Percentiles rank a stretch among this genome's conserved stretches.
phyloP scores from a whole-genome alignment of 1,284 basidiomycete genomes.

The Apiotrichum veenhuisii region DNA sequence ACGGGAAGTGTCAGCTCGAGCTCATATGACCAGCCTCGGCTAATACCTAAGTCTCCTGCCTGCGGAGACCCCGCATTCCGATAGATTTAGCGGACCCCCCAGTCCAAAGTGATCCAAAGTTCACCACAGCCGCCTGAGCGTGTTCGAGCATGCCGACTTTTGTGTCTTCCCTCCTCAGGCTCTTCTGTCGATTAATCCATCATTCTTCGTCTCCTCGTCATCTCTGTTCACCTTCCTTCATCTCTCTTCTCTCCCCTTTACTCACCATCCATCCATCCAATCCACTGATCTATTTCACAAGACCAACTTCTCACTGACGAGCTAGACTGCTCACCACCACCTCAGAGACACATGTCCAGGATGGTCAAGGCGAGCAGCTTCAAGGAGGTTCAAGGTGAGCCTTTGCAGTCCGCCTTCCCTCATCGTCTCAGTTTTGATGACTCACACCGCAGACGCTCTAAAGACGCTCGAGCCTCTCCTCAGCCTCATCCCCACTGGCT shows the following conservation, averaged over 20 bases:
- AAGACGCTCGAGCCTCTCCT: not conserved
- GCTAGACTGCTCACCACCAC: not conserved
- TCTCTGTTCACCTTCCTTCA: not conserved
- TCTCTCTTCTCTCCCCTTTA: not conserved
- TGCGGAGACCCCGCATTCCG: too few species aligned
- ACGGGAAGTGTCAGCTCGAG: too few species aligned
- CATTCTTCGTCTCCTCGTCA: not conserved
- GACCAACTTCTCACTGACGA: not conserved
- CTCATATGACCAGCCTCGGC: too few species aligned
- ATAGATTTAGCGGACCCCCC: too few species aligned
- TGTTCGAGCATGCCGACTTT: not conserved
- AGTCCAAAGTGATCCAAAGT: too few species aligned
- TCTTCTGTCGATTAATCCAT: not conserved
- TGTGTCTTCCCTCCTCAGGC: not conserved
- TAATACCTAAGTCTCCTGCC: too few species aligned
- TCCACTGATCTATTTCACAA: not conserved
- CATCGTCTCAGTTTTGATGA: not conserved
- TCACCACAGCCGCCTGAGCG: not conserved
- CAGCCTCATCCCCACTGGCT: constrained; percentile 4
- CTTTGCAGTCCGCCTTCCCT: not conserved
- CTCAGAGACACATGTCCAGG: not conserved
- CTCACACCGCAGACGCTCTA: constrained; percentile 2
- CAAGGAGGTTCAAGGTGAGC: constrained; percentile 3
- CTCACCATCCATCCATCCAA: not conserved
- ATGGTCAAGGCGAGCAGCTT: constrained; percentile 4